phyloP scores from a whole-genome alignment of 2,329 filamentous ascomycete genomes.

The Ascosphaera pollenicola region DNA sequence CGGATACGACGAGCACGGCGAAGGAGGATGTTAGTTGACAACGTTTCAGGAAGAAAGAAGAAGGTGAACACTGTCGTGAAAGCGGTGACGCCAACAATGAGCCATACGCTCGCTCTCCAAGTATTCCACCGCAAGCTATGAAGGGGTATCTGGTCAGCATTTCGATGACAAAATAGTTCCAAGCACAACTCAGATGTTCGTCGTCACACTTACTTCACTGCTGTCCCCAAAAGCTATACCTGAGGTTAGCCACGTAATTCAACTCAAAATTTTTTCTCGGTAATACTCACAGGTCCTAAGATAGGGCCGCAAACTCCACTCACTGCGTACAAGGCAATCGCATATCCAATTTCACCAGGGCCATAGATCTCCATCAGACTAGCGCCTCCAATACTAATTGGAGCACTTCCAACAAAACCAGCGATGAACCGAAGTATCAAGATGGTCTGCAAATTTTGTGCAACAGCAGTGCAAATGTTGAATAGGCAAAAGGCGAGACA shows the following conservation, averaged over 20 bases:
- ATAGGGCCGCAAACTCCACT: slow-evolving; percentile 1
- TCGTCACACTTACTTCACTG: slow-evolving; percentile 1
- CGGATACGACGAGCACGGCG: slow-evolving; percentile 5
- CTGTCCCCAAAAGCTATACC: slow-evolving; percentile 1
- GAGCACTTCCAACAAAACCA: slow-evolving; percentile 2
- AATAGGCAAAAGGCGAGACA: slow-evolving; percentile 4
- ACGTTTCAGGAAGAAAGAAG: slow-evolving; percentile 4
- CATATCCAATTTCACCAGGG: slow-evolving; percentile 12
- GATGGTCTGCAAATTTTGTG: slow-evolving; percentile 4
- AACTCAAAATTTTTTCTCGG: not conserved
- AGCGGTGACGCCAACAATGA: not conserved
- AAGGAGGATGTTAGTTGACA: slow-evolving; percentile 4
- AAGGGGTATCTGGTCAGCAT: not conserved
- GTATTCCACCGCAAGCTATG: not conserved
- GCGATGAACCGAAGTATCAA: slow-evolving; percentile 4
- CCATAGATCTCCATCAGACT: not conserved
- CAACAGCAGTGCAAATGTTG: slow-evolving; percentile 4
- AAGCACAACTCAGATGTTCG: not conserved
- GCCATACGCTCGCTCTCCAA: not conserved
- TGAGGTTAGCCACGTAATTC: not conserved
- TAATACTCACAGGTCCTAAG: slow-evolving; percentile 1
- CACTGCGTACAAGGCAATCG: slow-evolving; percentile 5
- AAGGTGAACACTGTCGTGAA: not conserved
- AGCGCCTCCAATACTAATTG: slow-evolving; percentile 2
- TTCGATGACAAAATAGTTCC: not conserved